Percentiles rank a stretch among this genome's conserved stretches.
Evolutionary conservation across 371 early-diverging fungal species (phyloP).

Genomic region (Apophysomyces ossiformis): DNA sequence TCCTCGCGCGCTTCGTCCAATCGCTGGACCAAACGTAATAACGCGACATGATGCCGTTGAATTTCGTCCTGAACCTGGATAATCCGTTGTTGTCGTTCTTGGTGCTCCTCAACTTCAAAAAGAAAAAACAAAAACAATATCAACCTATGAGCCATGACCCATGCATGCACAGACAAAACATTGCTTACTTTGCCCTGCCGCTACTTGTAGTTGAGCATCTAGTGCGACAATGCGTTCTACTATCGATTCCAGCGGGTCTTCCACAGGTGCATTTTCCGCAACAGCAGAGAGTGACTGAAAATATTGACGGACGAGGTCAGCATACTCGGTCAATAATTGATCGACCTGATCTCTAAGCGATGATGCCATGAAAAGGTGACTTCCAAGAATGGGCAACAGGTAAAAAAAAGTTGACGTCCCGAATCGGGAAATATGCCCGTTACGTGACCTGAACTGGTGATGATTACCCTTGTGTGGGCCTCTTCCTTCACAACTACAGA

Average conservation of each 20-base stretch:
- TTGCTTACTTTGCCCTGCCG: constrained; percentile 44
- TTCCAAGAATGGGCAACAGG: background rate
- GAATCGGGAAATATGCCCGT: no score
- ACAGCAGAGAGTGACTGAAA: constrained; percentile 36
- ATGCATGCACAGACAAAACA: background rate
- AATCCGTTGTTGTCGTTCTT: constrained; percentile 47
- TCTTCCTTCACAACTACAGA: no score
- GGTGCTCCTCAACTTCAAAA: constrained; percentile 53
- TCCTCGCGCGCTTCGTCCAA: constrained; percentile 35
- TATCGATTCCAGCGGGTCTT: constrained; percentile 31
- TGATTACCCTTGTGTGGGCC: no score
- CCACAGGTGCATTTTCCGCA: constrained; percentile 31
- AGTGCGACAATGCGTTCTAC: constrained; percentile 36
- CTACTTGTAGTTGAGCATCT: constrained; percentile 42
- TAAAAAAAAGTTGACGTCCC: background rate
- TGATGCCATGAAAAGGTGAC: constrained; percentile 22
- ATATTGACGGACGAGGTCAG: constrained; percentile 36
- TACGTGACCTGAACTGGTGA: no score
- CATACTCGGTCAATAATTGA: constrained; percentile 43
- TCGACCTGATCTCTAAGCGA: constrained; percentile 54
- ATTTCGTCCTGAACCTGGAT: constrained; percentile 51
- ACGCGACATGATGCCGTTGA: constrained; percentile 39
- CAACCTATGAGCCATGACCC: background rate
- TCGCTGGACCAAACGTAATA: constrained; percentile 39
- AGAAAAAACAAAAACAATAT: no score